A percentile compares a stretch with the other conserved stretches of the same genome.
Evolutionary conservation across 352 stramenopile species (phyloP).

Genomic region (Phytopythium chamaehyphon): DNA sequence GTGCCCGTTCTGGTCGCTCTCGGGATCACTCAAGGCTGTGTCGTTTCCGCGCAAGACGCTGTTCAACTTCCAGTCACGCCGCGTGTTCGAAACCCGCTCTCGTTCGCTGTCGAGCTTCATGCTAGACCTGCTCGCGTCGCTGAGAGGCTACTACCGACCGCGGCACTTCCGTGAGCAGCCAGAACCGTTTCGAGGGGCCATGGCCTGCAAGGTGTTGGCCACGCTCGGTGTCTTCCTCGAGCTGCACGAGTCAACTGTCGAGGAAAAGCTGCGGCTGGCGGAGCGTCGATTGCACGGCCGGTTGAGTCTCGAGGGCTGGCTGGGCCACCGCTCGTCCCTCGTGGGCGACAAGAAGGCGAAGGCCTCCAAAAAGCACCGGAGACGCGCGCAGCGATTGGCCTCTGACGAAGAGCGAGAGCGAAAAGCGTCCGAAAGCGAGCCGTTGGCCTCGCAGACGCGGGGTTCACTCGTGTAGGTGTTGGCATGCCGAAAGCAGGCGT

Average conservation of each 20-base stretch:
- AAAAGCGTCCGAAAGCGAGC: slow-evolving; percentile 3
- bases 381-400: background rate
- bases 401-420: background rate
- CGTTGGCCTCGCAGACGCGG: background rate
- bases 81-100: slow-evolving; percentile 24
- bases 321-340: slow-evolving; percentile 21
- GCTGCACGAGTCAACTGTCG: slow-evolving; percentile 18
- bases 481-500: background rate
- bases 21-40: slow-evolving; percentile 30
- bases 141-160: slow-evolving; percentile 25
- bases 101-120: slow-evolving; percentile 26
- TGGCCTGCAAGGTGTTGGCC: slow-evolving; percentile 36
- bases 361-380: background rate
- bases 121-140: slow-evolving; percentile 17
- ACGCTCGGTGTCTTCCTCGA: slow-evolving; percentile 33
- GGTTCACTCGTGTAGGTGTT: background rate
- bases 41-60: slow-evolving; percentile 48
- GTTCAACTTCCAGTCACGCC: slow-evolving; percentile 36
- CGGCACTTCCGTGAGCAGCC: slow-evolving; percentile 26
- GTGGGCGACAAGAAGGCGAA: background rate
- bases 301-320: slow-evolving; percentile 42
- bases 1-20: slow-evolving; percentile 63
- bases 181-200: slow-evolving; percentile 6
- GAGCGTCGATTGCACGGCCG: slow-evolving; percentile 20
- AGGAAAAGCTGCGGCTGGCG: slow-evolving; percentile 17